phyloP scores from a whole-genome alignment of 805 yeast species.

The Wickerhamiella shivajii region DNA sequence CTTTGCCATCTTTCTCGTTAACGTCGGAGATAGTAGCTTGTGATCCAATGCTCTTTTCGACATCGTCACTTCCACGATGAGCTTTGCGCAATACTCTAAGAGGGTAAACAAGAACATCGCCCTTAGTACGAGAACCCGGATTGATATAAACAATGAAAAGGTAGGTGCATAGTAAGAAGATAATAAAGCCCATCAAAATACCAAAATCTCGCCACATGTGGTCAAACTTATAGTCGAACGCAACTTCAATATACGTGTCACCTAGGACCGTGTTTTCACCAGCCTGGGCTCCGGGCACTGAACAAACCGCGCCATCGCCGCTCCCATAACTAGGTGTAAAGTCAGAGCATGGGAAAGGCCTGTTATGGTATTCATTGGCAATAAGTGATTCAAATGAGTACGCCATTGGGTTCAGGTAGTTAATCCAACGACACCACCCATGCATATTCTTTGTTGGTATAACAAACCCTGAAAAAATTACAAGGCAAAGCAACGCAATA shows the following conservation, averaged over 20 bases:
- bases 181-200: slow-evolving; percentile 38
- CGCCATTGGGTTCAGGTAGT: slow-evolving; percentile 41
- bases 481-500: slow-evolving; percentile 34
- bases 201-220: slow-evolving; percentile 79
- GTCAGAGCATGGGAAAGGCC: slow-evolving; percentile 38
- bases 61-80: no score
- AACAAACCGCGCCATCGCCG: slow-evolving; percentile 35
- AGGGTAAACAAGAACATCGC: slow-evolving; percentile 22
- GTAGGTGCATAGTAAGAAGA: slow-evolving; percentile 28
- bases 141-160: slow-evolving; percentile 21
- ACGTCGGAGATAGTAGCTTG: slow-evolving; percentile 13
- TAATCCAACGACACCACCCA: slow-evolving; percentile 60
- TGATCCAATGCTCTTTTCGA: no score
- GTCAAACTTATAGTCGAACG: slow-evolving; percentile 37
- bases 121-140: slow-evolving; percentile 23
- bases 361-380: slow-evolving; percentile 48
- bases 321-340: slow-evolving; percentile 41
- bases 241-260: slow-evolving; percentile 34
- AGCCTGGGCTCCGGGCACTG: slow-evolving; percentile 42
- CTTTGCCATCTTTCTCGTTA: slow-evolving; percentile 21
- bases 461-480: slow-evolving; percentile 49
- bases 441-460: slow-evolving; percentile 47
- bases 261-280: slow-evolving; percentile 46
- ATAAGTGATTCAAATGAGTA: slow-evolving; percentile 42
- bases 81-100: slow-evolving; percentile 13